phyloP scores from a whole-genome alignment of 768 basidiomycete species.

The Plicaturopsis crispa region DNA sequence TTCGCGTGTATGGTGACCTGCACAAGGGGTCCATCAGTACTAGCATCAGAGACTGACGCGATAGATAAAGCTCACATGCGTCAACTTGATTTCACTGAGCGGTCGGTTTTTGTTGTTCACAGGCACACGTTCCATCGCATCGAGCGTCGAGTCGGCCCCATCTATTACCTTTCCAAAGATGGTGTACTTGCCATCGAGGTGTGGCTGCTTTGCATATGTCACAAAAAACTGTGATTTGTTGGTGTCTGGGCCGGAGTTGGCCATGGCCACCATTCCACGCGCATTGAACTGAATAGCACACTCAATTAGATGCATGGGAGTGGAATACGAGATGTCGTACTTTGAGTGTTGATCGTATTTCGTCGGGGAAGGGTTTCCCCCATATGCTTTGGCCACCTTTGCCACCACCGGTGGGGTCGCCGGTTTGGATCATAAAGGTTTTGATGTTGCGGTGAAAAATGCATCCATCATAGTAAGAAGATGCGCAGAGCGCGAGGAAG shows the following conservation, averaged over 20 bases:
- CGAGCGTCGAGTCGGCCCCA: conserved; percentile 88
- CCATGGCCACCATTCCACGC: conserved; percentile 95
- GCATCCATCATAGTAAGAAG: conserved; percentile 77
- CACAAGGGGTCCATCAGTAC: conserved; percentile 3
- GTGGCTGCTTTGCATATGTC: conserved; percentile 87
- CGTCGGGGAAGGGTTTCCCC: conserved; percentile 88
- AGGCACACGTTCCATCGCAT: conserved; percentile 87
- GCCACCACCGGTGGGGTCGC: conserved; percentile 83
- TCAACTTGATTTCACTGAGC: conserved; percentile 75
- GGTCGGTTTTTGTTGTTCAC: conserved; percentile 91
- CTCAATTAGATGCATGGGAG: conserved; percentile 14
- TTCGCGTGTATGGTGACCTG: conserved; percentile 91
- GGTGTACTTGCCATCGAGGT: conserved; percentile 91
- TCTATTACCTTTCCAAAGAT: conserved; percentile 99
- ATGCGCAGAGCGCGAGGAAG: conserved; percentile 90
- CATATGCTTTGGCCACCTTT: conserved; percentile 97
- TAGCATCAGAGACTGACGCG: background rate
- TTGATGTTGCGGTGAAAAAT: conserved; percentile 94
- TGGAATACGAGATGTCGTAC: conserved; percentile 30
- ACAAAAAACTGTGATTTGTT: conserved; percentile 93
- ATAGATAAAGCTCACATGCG: conserved; percentile 45
- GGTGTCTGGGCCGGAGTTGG: conserved; percentile 88
- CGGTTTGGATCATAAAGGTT: conserved; percentile 93
- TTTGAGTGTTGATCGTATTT: conserved; percentile 91
- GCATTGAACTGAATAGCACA: conserved; percentile 71